Conservation (phyloP, 148 eudicot genomes). For the Heliamphora exappendiculata region DNA sequence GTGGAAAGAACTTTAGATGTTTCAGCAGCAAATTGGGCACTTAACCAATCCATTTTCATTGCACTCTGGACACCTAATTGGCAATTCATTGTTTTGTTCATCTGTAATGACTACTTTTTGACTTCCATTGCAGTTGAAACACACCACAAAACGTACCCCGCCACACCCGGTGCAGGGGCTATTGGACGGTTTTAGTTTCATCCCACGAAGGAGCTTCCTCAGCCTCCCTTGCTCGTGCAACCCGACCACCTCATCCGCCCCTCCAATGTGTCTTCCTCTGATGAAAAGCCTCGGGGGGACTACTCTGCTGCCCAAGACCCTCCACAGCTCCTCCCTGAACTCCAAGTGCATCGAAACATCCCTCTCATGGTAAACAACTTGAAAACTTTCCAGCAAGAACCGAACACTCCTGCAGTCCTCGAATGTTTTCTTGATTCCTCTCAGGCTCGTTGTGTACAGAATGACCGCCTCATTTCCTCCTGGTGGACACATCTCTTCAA, state of each 20-base stretch:
- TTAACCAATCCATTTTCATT: slow-evolving; percentile 76
- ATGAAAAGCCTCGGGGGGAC: slow-evolving; percentile 70
- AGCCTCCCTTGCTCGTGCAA: slow-evolving; percentile 60
- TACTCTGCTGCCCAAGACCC: slow-evolving; percentile 35
- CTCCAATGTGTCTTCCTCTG: slow-evolving; percentile 64
- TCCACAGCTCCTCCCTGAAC: slow-evolving; percentile 56
- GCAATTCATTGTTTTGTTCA: slow-evolving; percentile 13
- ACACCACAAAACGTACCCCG: slow-evolving; percentile 51
- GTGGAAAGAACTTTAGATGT: background rate
- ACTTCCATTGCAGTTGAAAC: slow-evolving; percentile 59
- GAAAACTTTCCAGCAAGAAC: slow-evolving; percentile 49
- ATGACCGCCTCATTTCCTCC: slow-evolving; percentile 49
- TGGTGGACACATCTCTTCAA: slow-evolving; percentile 53
- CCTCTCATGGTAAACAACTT: slow-evolving; percentile 42
- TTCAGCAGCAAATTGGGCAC: slow-evolving; percentile 52
- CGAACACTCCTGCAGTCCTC: slow-evolving; percentile 48
- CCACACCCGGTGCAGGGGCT: slow-evolving; percentile 42
- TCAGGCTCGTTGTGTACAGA: slow-evolving; percentile 63
- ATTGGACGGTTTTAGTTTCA: slow-evolving; percentile 29
- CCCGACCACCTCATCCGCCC: slow-evolving; percentile 58
- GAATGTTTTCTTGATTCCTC: slow-evolving; percentile 62
- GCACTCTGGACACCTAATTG: slow-evolving; percentile 42
- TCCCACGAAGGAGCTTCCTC: slow-evolving; percentile 45
- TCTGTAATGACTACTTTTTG: slow-evolving; percentile 40
- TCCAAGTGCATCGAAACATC: slow-evolving; percentile 63